These are phyloP conservation scores for Canariomyces notabilis DNA, from an alignment of 2,329 filamentous ascomycete species.

Conservation along the genomic window DNA sequence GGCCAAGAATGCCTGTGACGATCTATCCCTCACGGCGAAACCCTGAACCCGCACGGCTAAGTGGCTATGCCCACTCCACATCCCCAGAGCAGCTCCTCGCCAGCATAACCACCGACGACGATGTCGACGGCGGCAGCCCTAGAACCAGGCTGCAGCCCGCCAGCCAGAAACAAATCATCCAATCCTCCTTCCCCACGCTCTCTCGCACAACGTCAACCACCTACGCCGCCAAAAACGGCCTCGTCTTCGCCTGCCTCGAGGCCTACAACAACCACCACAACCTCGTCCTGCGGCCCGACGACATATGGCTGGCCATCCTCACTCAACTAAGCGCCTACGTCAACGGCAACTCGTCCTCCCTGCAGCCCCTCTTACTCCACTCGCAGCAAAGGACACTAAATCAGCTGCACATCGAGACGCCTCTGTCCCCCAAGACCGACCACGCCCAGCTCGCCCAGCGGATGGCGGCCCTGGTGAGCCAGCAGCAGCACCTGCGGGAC, in stretches of 20 bases:
- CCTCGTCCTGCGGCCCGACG: slow-evolving; percentile 45
- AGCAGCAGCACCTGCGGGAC: slow-evolving; percentile 39
- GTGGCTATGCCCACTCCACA: slow-evolving; percentile 14
- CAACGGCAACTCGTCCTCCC: slow-evolving; percentile 41
- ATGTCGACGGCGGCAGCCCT: neutral
- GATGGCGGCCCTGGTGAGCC: slow-evolving; percentile 39
- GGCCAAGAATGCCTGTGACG: slow-evolving; percentile 20
- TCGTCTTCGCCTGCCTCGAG: slow-evolving; percentile 34
- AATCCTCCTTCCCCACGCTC: slow-evolving; percentile 27
- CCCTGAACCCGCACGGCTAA: slow-evolving; percentile 9
- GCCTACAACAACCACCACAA: slow-evolving; percentile 43
- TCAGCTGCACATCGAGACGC: slow-evolving; percentile 17
- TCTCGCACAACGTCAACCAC: slow-evolving; percentile 12
- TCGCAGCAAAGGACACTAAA: slow-evolving; percentile 2
- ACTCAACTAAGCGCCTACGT: slow-evolving; percentile 43
- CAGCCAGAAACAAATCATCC: slow-evolving; percentile 16
- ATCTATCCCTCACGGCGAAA: slow-evolving; percentile 15
- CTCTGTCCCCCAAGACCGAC: slow-evolving; percentile 18
- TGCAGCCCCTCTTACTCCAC: slow-evolving; percentile 32
- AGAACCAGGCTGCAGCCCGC: neutral
- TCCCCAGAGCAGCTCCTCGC: slow-evolving; percentile 19
- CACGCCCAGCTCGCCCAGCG: slow-evolving; percentile 29
- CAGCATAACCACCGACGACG: slow-evolving; percentile 17
- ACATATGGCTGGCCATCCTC: slow-evolving; percentile 49
- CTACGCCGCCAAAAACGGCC: slow-evolving; percentile 31